Evolutionary conservation across 768 basidiomycete genomes (phyloP).

Genomic region (Galerina sulciceps): DNA sequence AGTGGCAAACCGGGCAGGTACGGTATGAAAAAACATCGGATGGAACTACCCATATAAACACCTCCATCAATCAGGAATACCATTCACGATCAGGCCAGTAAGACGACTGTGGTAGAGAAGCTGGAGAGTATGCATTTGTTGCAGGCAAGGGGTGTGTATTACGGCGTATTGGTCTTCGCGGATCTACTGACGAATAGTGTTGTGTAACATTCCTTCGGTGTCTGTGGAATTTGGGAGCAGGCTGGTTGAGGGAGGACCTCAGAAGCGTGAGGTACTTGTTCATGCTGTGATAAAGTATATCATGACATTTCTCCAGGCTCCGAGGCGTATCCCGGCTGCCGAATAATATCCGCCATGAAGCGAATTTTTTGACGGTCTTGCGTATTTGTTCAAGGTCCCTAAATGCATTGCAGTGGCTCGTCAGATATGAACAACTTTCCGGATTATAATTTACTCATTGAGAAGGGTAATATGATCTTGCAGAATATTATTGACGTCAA

Average conservation of each 20-base stretch:
- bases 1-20: too few species aligned
- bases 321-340: slow-evolving; percentile 12
- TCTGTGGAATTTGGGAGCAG: background rate
- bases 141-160: background rate
- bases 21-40: too few species aligned
- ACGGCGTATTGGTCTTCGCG: background rate
- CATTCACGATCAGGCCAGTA: background rate
- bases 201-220: background rate
- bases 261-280: slow-evolving; percentile 21
- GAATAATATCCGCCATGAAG: slow-evolving; percentile 21
- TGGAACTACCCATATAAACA: too few species aligned
- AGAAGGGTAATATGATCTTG: slow-evolving; percentile 20
- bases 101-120: background rate
- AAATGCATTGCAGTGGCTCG: background rate
- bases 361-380: slow-evolving; percentile 18
- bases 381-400: slow-evolving; percentile 21
- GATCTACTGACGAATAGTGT: background rate
- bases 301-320: slow-evolving; percentile 20
- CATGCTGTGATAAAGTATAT: slow-evolving; percentile 23
- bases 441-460: slow-evolving; percentile 15
- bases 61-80: background rate
- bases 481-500: slow-evolving; percentile 23
- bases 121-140: background rate
- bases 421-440: background rate
- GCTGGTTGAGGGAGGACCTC: slow-evolving; percentile 17